Percentiles rank a stretch among this genome's conserved stretches.
Conservation (phyloP, 148 eudicot genomes). For the Chenopodium quinoa region DNA sequence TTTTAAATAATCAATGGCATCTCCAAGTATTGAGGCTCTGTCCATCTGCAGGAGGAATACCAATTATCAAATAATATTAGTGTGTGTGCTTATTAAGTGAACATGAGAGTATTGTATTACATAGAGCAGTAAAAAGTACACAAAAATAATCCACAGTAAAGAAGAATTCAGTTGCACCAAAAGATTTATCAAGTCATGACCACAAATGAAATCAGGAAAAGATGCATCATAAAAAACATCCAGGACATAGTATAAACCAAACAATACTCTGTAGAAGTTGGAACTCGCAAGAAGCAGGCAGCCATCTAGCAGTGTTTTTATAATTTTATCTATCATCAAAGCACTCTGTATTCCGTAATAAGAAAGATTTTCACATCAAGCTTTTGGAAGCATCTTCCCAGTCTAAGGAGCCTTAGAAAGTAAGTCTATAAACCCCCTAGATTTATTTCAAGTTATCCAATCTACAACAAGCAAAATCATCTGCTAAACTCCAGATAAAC, state of each 20-base stretch:
- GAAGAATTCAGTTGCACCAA: background rate
- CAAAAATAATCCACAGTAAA: background rate
- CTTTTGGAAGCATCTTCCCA: background rate
- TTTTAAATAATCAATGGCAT: constrained; percentile 72
- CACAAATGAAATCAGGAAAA: background rate
- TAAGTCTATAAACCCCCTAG: background rate
- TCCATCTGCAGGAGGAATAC: constrained; percentile 51
- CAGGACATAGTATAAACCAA: background rate
- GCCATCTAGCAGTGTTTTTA: background rate
- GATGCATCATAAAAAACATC: background rate
- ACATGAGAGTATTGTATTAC: background rate
- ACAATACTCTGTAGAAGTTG: background rate
- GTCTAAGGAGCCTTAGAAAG: background rate
- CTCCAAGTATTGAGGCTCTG: constrained; percentile 74
- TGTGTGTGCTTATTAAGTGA: background rate
- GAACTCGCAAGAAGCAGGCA: background rate
- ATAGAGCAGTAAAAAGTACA: background rate
- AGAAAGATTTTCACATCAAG: background rate
- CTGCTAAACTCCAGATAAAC: background rate
- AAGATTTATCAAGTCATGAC: background rate
- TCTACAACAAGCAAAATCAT: background rate
- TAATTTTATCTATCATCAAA: too few species aligned
- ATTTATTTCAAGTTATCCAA: background rate
- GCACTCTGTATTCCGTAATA: too few species aligned
- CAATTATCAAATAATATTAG: background rate